Conservation (phyloP, 805 yeast genomes). For the Alloascoidea hylecoeti region DNA sequence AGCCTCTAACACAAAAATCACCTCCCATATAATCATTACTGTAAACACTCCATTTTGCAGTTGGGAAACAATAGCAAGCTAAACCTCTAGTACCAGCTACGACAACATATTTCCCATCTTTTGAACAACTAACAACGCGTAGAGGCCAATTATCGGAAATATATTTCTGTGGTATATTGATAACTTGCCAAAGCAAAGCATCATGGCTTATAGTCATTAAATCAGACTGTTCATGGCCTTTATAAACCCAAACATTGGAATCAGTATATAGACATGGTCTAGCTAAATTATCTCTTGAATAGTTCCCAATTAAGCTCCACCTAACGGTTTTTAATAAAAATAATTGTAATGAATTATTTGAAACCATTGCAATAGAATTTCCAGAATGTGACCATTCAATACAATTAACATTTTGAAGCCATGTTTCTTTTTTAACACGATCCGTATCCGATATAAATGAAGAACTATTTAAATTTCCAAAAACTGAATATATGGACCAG, state of each 20-base stretch:
- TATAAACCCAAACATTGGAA: constrained; percentile 26
- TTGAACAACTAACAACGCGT: constrained; percentile 24
- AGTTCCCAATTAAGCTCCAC: constrained; percentile 15
- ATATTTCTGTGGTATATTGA: constrained; percentile 29
- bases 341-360: constrained; percentile 7
- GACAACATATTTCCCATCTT: constrained; percentile 34
- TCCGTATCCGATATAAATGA: constrained; percentile 17
- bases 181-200: constrained; percentile 29
- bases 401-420: constrained; percentile 10
- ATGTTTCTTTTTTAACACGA: constrained; percentile 10
- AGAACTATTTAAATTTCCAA: constrained; percentile 30
- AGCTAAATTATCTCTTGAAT: constrained; percentile 16
- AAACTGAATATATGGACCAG: constrained; percentile 32
- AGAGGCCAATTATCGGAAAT: constrained; percentile 29
- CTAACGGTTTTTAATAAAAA: constrained; percentile 13
- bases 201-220: constrained; percentile 25
- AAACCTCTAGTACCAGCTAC: constrained; percentile 34
- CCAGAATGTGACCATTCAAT: constrained; percentile 21
- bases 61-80: constrained; percentile 22
- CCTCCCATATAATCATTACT: constrained; percentile 19
- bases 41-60: constrained; percentile 33
- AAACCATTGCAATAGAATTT: constrained; percentile 19
- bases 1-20: constrained; percentile 21
- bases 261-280: constrained; percentile 27
- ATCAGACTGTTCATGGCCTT: constrained; percentile 29